Base-by-base conservation (phyloP, 768 basidiomycete genomes). In the Daedaleopsis nitida region DNA sequence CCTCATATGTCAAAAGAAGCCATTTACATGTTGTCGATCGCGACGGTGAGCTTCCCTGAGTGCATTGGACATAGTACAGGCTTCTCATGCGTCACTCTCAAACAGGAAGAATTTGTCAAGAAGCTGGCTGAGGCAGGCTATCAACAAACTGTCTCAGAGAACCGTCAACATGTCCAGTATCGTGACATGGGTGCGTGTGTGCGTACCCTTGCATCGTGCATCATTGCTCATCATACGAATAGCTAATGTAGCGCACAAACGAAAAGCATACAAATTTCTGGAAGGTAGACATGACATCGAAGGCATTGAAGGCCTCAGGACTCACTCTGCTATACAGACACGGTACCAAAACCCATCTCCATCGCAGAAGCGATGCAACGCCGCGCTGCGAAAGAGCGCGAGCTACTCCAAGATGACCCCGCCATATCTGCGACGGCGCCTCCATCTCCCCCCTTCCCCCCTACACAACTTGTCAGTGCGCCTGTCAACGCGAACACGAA, bases 71-170 rank as follows among this genome's bases (percentile, higher is more conserved):
- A 37, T 37, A 34, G 27, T 14, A 6, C 27, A 13, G 17, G 27
- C 13, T 23, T 0, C 48, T 55, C 16, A 45, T 39, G 17, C 47
- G 21, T 47, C 37, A n/a, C 19, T 24, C 19, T 0, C 49, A 11
- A 42, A 42, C 69, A 95, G 93, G 92, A 95, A 76, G 90, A 93
- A 69, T 94, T 94, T 71, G 83, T 94, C 57, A 90, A 91, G 73
- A 82, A 86, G 52, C 79, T 94, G 69, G 81, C 85, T 17, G 83
- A 84, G 71, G 86, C 87, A 24, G 89, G 87, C 13, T 84, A 89
- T 60, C 80, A 81, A 52, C 83, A 87, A 68, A 89, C 91, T 11
- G 76, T 76, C 60, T 77, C 80, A 17, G 83, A 86, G 52, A 79
- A 81, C 59, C 81, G 90, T 60, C 82, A 78, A 58, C 78, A 75